These are phyloP conservation scores for Scedosporium boydii DNA, from an alignment of 2,329 filamentous ascomycete genomes.

Conservation along the genomic window DNA sequence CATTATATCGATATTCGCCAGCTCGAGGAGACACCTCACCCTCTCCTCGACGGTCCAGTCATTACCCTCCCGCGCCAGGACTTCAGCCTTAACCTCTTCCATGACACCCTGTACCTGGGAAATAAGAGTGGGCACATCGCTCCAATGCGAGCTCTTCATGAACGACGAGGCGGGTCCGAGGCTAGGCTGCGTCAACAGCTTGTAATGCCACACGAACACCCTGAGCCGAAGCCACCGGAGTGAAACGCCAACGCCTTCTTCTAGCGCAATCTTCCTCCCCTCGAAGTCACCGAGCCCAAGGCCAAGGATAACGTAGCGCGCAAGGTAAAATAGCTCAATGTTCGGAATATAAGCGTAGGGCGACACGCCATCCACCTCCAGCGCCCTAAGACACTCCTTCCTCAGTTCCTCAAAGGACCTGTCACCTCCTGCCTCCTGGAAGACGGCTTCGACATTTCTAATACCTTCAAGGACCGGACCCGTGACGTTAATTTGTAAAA, in stretches of 20 bases:
- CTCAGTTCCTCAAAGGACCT: slow-evolving; percentile 30
- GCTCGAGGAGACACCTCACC: slow-evolving; percentile 69
- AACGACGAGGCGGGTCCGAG: slow-evolving; percentile 45
- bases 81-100: slow-evolving; percentile 27
- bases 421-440: slow-evolving; percentile 13
- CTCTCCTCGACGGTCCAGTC: slow-evolving; percentile 38
- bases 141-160: slow-evolving; percentile 48
- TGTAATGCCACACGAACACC: slow-evolving; percentile 60
- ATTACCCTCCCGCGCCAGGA: slow-evolving; percentile 22
- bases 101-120: slow-evolving; percentile 35
- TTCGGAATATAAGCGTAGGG: slow-evolving; percentile 78
- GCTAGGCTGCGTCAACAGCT: slow-evolving; percentile 47
- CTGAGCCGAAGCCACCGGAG: slow-evolving; percentile 58
- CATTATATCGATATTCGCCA: slow-evolving; percentile 73
- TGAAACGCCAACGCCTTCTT: slow-evolving; percentile 26
- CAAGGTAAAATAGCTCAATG: slow-evolving; percentile 74
- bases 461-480: slow-evolving; percentile 57
- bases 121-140: slow-evolving; percentile 47
- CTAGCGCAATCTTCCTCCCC: slow-evolving; percentile 11
- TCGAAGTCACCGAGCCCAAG: slow-evolving; percentile 9
- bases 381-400: slow-evolving; percentile 51
- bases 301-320: slow-evolving; percentile 38
- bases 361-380: slow-evolving; percentile 76
- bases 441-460: slow-evolving; percentile 21
- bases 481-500: slow-evolving; percentile 80